phyloP scores from a whole-genome alignment of 306 rosid species.

The Dryas drummondii region DNA sequence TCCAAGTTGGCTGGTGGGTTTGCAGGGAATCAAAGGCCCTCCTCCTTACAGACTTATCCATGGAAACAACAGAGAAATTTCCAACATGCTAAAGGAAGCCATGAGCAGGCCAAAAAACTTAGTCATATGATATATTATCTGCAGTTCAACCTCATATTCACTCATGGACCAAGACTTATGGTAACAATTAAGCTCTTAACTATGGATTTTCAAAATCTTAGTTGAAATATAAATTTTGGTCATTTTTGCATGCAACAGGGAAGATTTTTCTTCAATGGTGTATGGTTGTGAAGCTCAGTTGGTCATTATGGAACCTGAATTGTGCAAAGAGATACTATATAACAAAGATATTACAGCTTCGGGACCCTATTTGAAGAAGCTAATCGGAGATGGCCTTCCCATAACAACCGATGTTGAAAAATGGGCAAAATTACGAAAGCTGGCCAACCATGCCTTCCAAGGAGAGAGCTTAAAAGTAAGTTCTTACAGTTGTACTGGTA shows the following conservation, averaged over 20 bases:
- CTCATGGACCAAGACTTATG: constrained; percentile 15
- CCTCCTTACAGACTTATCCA: constrained; percentile 28
- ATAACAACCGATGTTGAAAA: too few relatives aligned
- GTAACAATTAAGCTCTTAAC: background rate
- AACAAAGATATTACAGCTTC: constrained; percentile 17
- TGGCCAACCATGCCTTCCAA: too few relatives aligned
- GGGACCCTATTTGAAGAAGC: too few relatives aligned
- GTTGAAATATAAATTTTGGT: background rate
- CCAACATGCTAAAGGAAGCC: constrained; percentile 19
- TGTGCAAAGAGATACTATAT: constrained; percentile 31
- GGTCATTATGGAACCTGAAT: constrained; percentile 28
- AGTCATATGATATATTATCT: constrained; percentile 16
- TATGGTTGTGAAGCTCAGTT: constrained; percentile 24
- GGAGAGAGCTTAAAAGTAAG: too few relatives aligned
- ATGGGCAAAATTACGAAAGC: too few relatives aligned
- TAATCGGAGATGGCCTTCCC: too few relatives aligned
- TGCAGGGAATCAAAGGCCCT: constrained; percentile 31
- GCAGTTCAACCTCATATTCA: constrained; percentile 23
- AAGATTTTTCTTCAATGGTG: constrained; percentile 32
- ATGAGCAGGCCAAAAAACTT: constrained; percentile 7
- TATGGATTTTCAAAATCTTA: background rate
- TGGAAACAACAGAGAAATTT: constrained; percentile 24
- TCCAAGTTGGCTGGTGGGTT: constrained; percentile 20
- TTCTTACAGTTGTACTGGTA: too few relatives aligned
- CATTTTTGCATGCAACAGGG: constrained; percentile 14